These are phyloP conservation scores for Monilinia laxa DNA, from an alignment of 2,329 filamentous ascomycete species.

Conservation along the genomic window DNA sequence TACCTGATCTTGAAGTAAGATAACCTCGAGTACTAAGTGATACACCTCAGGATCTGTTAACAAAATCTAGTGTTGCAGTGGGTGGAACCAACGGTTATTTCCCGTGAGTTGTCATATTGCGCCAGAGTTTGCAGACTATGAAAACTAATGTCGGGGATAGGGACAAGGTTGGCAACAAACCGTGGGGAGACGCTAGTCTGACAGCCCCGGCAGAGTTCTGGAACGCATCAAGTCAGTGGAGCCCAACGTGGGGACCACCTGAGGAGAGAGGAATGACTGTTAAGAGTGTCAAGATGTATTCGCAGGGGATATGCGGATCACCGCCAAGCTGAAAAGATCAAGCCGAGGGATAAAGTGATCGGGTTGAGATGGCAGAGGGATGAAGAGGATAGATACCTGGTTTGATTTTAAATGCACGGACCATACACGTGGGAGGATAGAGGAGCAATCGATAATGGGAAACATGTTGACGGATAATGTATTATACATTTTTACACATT, in stretches of 20 bases:
- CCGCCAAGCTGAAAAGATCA: slow-evolving; percentile 7
- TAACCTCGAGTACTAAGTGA: neutral
- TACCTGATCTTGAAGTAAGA: slow-evolving; percentile 49
- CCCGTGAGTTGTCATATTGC: slow-evolving; percentile 36
- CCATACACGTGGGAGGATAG: slow-evolving; percentile 4
- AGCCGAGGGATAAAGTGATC: neutral
- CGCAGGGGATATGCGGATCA: slow-evolving; percentile 23
- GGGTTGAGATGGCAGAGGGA: neutral
- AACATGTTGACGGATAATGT: neutral
- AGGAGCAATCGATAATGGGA: neutral
- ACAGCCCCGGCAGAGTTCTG: slow-evolving; percentile 47
- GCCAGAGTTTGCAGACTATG: neutral
- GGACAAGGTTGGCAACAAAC: slow-evolving; percentile 47
- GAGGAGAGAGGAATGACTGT: slow-evolving; percentile 29
- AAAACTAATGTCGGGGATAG: slow-evolving; percentile 34
- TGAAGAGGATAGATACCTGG: neutral
- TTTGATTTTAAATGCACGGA: neutral
- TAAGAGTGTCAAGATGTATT: slow-evolving; percentile 31
- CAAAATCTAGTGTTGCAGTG: slow-evolving; percentile 45
- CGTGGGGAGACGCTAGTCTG: slow-evolving; percentile 47
- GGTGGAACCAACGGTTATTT: slow-evolving; percentile 52
- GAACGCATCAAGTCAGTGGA: slow-evolving; percentile 45
- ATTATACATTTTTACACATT: slow-evolving; percentile 1
- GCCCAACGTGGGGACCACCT: slow-evolving; percentile 46
- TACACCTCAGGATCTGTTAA: neutral